Evolutionary conservation across 768 basidiomycete species (phyloP).

Genomic region (Trametes elegans): DNA sequence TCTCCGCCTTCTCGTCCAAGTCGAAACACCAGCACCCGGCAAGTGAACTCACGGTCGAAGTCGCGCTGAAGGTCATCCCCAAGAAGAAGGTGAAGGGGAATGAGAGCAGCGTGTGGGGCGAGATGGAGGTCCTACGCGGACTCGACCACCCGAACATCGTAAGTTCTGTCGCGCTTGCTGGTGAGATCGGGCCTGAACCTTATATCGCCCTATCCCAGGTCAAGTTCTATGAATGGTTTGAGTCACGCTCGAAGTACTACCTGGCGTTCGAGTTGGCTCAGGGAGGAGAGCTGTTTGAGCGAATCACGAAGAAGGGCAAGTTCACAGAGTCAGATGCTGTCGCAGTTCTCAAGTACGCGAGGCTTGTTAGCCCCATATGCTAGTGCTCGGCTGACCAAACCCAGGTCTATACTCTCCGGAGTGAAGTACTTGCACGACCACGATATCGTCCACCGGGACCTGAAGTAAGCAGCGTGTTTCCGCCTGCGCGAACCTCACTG

Average conservation of each 20-base stretch:
- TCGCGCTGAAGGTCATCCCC: constrained; percentile 86
- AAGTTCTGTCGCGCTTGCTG: constrained; percentile 30
- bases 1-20: constrained; percentile 15
- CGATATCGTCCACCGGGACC: constrained; percentile 93
- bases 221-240: constrained; percentile 97
- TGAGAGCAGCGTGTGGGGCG: constrained; percentile 83
- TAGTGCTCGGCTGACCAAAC: constrained; percentile 88
- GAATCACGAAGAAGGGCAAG: constrained; percentile 80
- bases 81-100: constrained; percentile 97
- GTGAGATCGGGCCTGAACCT: not conserved
- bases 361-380: constrained; percentile 82
- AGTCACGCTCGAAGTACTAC: constrained; percentile 91
- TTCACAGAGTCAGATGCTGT: constrained; percentile 94
- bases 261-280: constrained; percentile 92
- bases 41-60: constrained; percentile 51
- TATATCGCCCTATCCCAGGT: constrained; percentile 49
- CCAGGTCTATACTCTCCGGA: constrained; percentile 78
- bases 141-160: constrained; percentile 92
- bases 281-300: constrained; percentile 93
- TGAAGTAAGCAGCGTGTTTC: constrained; percentile 68
- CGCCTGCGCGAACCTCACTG: not conserved
- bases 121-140: constrained; percentile 91
- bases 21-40: constrained; percentile 5
- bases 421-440: constrained; percentile 89
- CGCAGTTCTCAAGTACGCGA: constrained; percentile 65